phyloP scores from a whole-genome alignment of 371 early-diverging fungal species.

The Rhizopus microsporus region DNA sequence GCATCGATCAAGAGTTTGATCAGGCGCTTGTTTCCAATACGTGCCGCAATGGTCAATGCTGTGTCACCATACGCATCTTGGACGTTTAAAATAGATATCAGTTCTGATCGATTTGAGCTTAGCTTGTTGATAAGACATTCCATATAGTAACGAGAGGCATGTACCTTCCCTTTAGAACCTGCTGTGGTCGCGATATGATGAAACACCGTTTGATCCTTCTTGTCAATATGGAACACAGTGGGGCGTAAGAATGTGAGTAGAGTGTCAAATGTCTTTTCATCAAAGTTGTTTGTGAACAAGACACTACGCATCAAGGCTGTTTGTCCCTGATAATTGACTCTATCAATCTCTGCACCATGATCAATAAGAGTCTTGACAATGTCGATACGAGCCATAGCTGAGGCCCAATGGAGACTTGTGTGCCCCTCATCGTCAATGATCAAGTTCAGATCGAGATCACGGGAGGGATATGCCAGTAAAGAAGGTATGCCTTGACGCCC shows the following conservation, averaged over 20 bases:
- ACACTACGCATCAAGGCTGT: conserved; percentile 92
- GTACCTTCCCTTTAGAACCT: conserved; percentile 70
- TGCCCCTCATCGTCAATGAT: conserved; percentile 94
- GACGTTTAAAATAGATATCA: conserved; percentile 77
- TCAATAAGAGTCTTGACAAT: conserved; percentile 74
- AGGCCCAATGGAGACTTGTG: conserved; percentile 95
- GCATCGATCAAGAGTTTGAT: conserved; percentile 76
- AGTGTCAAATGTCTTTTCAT: conserved; percentile 76
- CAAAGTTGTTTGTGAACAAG: conserved; percentile 85
- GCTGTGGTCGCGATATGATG: conserved; percentile 90
- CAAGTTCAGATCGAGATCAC: conserved; percentile 78
- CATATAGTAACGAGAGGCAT: conserved; percentile 85
- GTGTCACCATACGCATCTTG: conserved; percentile 89
- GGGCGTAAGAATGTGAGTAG: conserved; percentile 77
- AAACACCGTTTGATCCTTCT: conserved; percentile 82
- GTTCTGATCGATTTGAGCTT: conserved; percentile 54
- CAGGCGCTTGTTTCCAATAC: conserved; percentile 70
- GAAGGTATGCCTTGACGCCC: conserved; percentile 52
- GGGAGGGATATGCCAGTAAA: conserved; percentile 52
- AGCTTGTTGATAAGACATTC: conserved; percentile 78
- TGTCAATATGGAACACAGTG: conserved; percentile 78
- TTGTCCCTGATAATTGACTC: conserved; percentile 83
- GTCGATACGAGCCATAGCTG: conserved; percentile 83
- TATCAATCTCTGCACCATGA: conserved; percentile 73
- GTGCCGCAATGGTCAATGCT: conserved; percentile 84